phyloP scores from a whole-genome alignment of 2,329 filamentous ascomycete species.

The Exutisphaerella laricina region DNA sequence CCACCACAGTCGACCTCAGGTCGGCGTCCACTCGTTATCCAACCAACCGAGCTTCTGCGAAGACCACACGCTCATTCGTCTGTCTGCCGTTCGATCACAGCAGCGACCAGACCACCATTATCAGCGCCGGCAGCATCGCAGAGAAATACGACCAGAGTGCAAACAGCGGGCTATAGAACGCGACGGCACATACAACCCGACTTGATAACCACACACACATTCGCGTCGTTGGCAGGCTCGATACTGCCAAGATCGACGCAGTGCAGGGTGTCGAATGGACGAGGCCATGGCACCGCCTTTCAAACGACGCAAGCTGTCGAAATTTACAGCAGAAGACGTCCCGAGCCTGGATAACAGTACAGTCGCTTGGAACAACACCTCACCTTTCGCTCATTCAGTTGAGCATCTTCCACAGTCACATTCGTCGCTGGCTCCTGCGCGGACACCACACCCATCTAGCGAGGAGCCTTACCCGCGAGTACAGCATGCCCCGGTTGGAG shows the following conservation, averaged over 20 bases:
- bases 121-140: slow-evolving; percentile 5
- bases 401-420: slow-evolving; percentile 12
- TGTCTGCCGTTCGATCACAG: slow-evolving; percentile 6
- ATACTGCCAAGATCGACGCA: slow-evolving; percentile 2
- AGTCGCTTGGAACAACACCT: slow-evolving; percentile 5
- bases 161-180: neutral
- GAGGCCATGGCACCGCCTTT: slow-evolving; percentile 27
- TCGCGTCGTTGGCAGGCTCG: slow-evolving; percentile 2
- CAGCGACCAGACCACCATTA: slow-evolving; percentile 6
- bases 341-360: slow-evolving; percentile 15
- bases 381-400: slow-evolving; percentile 15
- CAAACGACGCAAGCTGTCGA: slow-evolving; percentile 26
- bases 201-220: neutral
- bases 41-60: slow-evolving; percentile 24
- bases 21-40: slow-evolving; percentile 30
- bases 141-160: slow-evolving; percentile 1
- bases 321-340: slow-evolving; percentile 5
- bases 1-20: slow-evolving; percentile 24
- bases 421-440: slow-evolving; percentile 3
- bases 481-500: slow-evolving; percentile 20
- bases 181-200: neutral
- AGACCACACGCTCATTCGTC: slow-evolving; percentile 20
- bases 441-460: neutral
- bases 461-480: neutral
- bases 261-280: slow-evolving; percentile 19